Percentiles rank a stretch among this genome's conserved stretches.
Conservation (phyloP, 768 basidiomycete species). For the Russula earlei region DNA sequence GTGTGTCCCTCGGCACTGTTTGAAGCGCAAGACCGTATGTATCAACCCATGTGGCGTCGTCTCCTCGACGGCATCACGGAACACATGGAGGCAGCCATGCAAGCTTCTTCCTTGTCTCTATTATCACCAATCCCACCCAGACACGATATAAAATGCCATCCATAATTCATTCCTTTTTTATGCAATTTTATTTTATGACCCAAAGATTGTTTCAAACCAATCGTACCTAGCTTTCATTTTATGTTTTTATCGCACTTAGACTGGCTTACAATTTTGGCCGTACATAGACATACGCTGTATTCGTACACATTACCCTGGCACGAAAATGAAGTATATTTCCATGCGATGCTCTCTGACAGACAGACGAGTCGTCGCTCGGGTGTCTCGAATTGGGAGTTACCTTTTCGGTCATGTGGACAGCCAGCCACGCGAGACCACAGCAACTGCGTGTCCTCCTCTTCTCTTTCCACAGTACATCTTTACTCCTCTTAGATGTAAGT, state of each 20-base stretch:
- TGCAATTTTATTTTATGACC: not conserved
- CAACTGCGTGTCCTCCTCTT: not conserved
- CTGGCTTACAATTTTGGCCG: not conserved
- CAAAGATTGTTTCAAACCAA: not conserved
- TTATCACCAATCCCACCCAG: not conserved
- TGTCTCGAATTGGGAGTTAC: not conserved
- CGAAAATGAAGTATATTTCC: not conserved
- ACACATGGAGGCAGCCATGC: not conserved
- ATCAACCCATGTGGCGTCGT: not conserved
- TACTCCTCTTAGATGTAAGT: slow-evolving; percentile 6
- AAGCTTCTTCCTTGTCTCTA: not conserved
- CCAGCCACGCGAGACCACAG: not conserved
- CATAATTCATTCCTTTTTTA: not conserved
- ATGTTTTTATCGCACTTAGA: not conserved
- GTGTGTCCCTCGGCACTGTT: not conserved
- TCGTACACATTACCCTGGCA: not conserved
- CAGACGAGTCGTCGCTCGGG: too few species aligned
- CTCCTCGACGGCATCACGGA: not conserved
- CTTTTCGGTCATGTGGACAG: not conserved
- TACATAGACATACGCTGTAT: not conserved
- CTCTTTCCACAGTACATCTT: not conserved
- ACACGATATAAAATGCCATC: not conserved
- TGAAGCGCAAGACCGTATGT: not conserved
- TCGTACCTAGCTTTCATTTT: not conserved
- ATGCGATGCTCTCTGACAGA: not conserved